Evolutionary conservation across 202 grass and related monocot species (phyloP), one percentile per base, ranked within the genome.

Genomic region (Saccharum hybrid): DNA sequence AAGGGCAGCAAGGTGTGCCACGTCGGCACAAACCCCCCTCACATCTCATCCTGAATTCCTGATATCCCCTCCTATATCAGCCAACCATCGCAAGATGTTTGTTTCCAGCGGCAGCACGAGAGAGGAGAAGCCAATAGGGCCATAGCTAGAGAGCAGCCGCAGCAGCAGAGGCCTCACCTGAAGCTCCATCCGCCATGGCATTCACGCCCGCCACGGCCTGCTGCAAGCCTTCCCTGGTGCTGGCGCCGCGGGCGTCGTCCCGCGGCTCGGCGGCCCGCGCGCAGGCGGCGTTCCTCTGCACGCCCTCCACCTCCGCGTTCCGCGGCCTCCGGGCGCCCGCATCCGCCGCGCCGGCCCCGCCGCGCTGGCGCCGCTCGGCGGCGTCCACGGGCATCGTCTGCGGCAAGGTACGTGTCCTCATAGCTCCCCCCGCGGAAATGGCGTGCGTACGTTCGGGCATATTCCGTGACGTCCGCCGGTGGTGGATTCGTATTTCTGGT

Each of bases 1-100:
- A 89, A 74, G 76, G 86, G 86, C 83, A 72, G 86, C 71, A 57
- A 86, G 34, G 5, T 1, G 51, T 52, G 83, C 92, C 92, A 94
- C 92, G 92, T 94, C 23, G 42, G 42, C 88, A 56, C 56, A 75
- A 67, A 66, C 54, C 46, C 68, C 43, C 13, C 36, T 34, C 76
- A 14, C 68, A 70, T 66, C 88, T 86, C 74, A 85, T 87, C 84
- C 73, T 57, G 80, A 81, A 77, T 85, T 75, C 12, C 23, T 62
- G 22, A 63, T 28, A 63, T 23, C 22, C 62, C 3, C 4, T 87
- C 76, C 82, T 48, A 23, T 22, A 39, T 18, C 45, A 72, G 87
- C 81, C 85, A 88, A 88, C 81, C 69, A 88, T 75, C 81, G 9
- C 33, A 71, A 13, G 19, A 74, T 31, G 57, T 8, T 64, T 63